Evolutionary conservation across 257 asterid genomes (phyloP).

Genomic region (Echites panduratus): DNA sequence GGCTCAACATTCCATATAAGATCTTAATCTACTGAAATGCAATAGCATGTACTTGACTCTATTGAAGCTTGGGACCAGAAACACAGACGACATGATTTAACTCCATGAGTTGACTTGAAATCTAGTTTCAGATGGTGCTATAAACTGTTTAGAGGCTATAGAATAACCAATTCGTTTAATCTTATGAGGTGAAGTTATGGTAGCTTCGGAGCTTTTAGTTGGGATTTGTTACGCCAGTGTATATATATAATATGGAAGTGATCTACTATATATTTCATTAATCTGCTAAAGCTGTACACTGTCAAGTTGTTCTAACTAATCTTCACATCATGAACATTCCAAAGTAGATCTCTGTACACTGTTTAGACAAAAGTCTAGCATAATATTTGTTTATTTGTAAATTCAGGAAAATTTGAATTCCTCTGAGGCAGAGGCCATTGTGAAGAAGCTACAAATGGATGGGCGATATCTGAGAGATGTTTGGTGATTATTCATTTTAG

Average conservation of each 20-base stretch:
- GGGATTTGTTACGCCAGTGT: neutral
- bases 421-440: constrained; percentile 58
- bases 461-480: constrained; percentile 76
- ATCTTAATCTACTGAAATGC: neutral
- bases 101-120: neutral
- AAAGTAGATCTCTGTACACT: too few species aligned
- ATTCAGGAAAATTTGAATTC: constrained; percentile 52
- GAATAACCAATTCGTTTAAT: neutral
- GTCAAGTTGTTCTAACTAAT: too few species aligned
- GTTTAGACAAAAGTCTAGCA: too few species aligned
- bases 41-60: neutral
- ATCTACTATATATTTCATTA: too few species aligned
- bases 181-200: neutral
- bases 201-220: too few species aligned
- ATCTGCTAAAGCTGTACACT: too few species aligned
- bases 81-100: neutral
- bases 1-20: neutral
- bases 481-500: constrained; percentile 36
- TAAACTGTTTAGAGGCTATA: neutral
- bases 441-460: constrained; percentile 68
- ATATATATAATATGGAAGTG: too few species aligned
- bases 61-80: constrained; percentile 1
- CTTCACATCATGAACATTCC: too few species aligned
- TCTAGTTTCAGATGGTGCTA: neutral
- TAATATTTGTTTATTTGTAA: neutral